Evolutionary conservation across 2,329 filamentous ascomycete genomes (phyloP).

Genomic region (Neobulgaria alba): DNA sequence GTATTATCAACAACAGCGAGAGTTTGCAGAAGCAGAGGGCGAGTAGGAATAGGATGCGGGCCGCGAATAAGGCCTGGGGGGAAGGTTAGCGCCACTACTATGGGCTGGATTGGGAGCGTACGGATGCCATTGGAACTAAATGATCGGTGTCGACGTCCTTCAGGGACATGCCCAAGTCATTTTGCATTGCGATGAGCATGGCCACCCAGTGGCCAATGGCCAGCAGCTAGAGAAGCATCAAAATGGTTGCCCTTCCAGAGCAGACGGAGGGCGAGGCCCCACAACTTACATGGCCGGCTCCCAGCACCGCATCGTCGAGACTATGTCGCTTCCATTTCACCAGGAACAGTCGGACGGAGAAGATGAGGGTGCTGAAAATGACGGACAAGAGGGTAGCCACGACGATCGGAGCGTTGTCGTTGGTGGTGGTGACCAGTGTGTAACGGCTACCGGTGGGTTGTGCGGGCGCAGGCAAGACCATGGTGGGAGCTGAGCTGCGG

Average conservation of each 20-base stretch:
- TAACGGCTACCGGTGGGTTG: too few species aligned
- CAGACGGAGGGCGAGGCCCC: too few species aligned
- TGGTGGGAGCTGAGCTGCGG: too few species aligned
- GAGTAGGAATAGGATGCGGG: slow-evolving; percentile 2
- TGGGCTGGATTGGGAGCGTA: not conserved
- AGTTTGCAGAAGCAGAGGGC: slow-evolving; percentile 7
- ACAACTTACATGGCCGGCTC: slow-evolving; percentile 5
- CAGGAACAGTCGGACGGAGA: not conserved
- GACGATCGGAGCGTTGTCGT: too few species aligned
- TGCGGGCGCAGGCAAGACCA: too few species aligned
- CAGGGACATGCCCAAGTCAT: slow-evolving; percentile 5
- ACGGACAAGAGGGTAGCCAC: too few species aligned
- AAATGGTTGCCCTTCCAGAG: too few species aligned
- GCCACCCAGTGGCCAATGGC: slow-evolving; percentile 5
- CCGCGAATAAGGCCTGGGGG: slow-evolving; percentile 2
- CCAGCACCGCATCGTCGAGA: slow-evolving; percentile 3
- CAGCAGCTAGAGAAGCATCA: slow-evolving; percentile 2
- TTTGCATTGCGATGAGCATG: slow-evolving; percentile 5
- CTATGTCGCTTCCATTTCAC: slow-evolving; percentile 5
- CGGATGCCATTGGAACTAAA: not conserved
- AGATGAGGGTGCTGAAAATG: not conserved
- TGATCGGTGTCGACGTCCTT: not conserved
- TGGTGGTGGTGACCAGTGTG: too few species aligned
- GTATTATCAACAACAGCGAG: slow-evolving; percentile 4
- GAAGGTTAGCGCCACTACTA: not conserved